Base-by-base conservation (phyloP, 306 rosid genomes). In the Elaeagnus macrophylla region DNA sequence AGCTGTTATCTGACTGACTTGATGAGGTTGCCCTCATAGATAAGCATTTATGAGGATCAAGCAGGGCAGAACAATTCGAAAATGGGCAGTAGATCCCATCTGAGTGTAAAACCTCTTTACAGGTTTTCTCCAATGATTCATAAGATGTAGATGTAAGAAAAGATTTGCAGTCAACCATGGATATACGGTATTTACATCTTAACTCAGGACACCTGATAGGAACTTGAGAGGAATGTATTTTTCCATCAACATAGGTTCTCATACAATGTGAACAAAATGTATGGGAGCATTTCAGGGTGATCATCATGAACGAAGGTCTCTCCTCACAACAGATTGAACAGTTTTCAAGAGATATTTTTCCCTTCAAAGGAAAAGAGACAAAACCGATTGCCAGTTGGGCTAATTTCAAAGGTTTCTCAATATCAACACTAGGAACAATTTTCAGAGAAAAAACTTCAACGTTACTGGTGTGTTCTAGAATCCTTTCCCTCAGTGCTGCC, bases 301-400 rank as follows among this genome's bases (percentile, higher is more conserved):
- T 60, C 86, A 86, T 86, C 71, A 84, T 72, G 7, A 70, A 61
- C 48, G 81, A 60, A 44, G 90, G 86, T 69, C 86, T 91, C 72
- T 91, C 86, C 2, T 91, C 89, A 10, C 97, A 82, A 55, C 97
- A 91, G 69, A 91, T 83, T 64, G 91, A 81, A 69, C 97, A 91
- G 48, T 69, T 82, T 69, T 84, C 85, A 57, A 78, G 58, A n/a
- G 77, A 75, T 64, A 7, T 61, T 68, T 78, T 71, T 9, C 73
- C 93, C 68, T 72, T 75, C 15, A 56, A 71, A 14, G 84, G 86
- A 51, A 66, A 71, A 51, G 91, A 72, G 68, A 90, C 64, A 20
- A 90, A 79, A 12, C 97, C 97, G 36, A 83, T 81, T 25, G 95
- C 94, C 73, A 90, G 91, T 72, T 78, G 80, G 10, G 97, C 97